phyloP scores from a whole-genome alignment of 305 asterid species.

The Solanum aculeatissimum region DNA sequence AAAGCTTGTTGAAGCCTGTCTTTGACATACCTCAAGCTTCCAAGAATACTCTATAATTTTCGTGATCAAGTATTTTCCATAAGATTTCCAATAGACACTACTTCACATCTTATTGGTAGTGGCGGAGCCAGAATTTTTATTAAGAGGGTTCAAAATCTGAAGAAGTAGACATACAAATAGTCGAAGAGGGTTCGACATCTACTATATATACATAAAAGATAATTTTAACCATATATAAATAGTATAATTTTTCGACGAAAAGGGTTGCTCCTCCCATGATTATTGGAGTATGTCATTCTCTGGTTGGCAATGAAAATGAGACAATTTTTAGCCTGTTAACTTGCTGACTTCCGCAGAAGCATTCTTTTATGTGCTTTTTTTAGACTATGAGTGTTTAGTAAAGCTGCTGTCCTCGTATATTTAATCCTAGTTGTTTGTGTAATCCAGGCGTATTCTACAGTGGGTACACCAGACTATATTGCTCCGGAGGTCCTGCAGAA shows the following conservation, averaged over 20 bases:
- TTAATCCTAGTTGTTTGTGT: not conserved
- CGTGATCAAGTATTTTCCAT: not conserved
- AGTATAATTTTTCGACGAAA: too few species aligned
- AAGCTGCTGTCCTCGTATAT: not conserved
- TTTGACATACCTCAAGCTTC: not conserved
- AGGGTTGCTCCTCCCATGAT: too few species aligned
- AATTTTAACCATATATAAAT: too few species aligned
- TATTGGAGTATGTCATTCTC: not conserved
- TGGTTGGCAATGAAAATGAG: not conserved
- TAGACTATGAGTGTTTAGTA: not conserved
- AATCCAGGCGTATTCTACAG: conserved; percentile 12
- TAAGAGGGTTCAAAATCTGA: too few species aligned
- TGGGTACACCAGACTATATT: conserved; percentile 13
- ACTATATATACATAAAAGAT: too few species aligned
- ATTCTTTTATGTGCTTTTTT: not conserved
- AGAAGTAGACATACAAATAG: too few species aligned
- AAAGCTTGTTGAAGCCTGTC: not conserved
- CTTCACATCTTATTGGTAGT: not conserved
- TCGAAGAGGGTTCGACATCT: too few species aligned
- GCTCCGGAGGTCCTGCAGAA: conserved; percentile 10
- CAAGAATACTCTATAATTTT: not conserved
- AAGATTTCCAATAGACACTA: not conserved
- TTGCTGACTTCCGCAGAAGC: not conserved
- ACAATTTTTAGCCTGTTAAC: not conserved
- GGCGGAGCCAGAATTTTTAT: too few species aligned